phyloP scores from a whole-genome alignment of 306 rosid species.

The Cicer bijugum region DNA sequence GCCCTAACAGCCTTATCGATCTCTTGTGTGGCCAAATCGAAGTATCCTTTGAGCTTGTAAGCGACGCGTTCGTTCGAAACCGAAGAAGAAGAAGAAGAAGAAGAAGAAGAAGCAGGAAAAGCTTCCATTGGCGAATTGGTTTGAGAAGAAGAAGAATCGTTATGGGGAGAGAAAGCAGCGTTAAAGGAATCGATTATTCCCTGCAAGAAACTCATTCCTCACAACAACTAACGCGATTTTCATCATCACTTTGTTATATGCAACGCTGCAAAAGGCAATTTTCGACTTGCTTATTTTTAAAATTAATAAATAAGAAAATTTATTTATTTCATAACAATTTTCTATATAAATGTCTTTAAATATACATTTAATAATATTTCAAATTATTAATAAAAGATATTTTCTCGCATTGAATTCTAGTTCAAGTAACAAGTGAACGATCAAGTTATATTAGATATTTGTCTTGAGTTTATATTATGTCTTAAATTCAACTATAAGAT shows the following conservation, averaged over 20 bases:
- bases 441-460: too few species aligned
- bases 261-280: not conserved
- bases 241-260: slow-evolving; percentile 12
- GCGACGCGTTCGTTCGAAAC: slow-evolving; percentile 89
- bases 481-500: too few species aligned
- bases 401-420: too few species aligned
- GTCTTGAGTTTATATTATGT: too few species aligned
- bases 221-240: slow-evolving; percentile 34
- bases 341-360: too few species aligned
- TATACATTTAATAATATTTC: too few species aligned
- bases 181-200: slow-evolving; percentile 70
- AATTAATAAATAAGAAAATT: too few species aligned
- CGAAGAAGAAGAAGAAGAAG: slow-evolving; percentile 58
- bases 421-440: too few species aligned
- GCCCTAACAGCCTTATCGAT: slow-evolving; percentile 94
- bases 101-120: slow-evolving; percentile 49
- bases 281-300: too few species aligned
- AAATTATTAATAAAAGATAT: too few species aligned
- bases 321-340: too few species aligned
- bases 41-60: slow-evolving; percentile 86
- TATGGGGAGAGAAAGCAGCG: slow-evolving; percentile 57
- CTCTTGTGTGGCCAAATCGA: slow-evolving; percentile 86
- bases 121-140: slow-evolving; percentile 65
- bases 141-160: slow-evolving; percentile 39
- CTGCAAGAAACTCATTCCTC: slow-evolving; percentile 64